Conservation (phyloP, 2,329 filamentous ascomycete genomes). For the Leptographium wingfieldii region DNA sequence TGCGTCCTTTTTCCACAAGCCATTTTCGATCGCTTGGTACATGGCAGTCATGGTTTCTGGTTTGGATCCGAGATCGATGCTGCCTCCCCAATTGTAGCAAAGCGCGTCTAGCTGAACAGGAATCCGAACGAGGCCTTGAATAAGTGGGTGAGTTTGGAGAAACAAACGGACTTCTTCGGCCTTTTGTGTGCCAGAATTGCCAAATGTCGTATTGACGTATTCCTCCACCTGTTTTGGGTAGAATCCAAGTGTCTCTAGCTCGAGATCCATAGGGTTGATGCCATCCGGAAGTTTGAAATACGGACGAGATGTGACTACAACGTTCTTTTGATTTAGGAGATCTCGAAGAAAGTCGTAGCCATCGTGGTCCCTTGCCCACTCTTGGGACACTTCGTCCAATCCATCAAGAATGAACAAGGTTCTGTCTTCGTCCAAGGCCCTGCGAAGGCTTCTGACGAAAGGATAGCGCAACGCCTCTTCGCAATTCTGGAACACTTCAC, state of each 20-base stretch:
- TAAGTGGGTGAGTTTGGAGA: conserved; percentile 18
- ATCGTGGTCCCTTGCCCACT: conserved; percentile 7
- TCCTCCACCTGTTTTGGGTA: conserved; percentile 20
- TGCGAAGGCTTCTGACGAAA: not conserved
- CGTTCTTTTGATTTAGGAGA: conserved; percentile 21
- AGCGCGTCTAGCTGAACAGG: conserved; percentile 32
- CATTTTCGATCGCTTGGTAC: not conserved
- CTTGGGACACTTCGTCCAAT: conserved; percentile 25
- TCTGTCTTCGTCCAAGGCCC: too few relatives aligned
- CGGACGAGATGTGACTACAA: conserved; percentile 29
- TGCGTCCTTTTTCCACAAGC: not conserved
- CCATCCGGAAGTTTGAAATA: conserved; percentile 7
- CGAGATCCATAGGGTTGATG: conserved; percentile 16
- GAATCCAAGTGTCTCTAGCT: conserved; percentile 29
- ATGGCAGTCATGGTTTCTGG: not conserved
- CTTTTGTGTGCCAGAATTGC: not conserved
- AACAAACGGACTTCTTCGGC: conserved; percentile 19
- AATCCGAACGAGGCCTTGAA: conserved; percentile 26
- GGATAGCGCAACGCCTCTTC: too few relatives aligned
- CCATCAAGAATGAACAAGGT: conserved; percentile 30
- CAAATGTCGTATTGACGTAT: conserved; percentile 16
- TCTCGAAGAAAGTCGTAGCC: conserved; percentile 15
- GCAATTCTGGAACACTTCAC: too few relatives aligned
- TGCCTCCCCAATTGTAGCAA: conserved; percentile 22
- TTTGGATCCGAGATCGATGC: not conserved